Conservation (phyloP, 805 yeast genomes). For the Candida cerambycidarum region DNA sequence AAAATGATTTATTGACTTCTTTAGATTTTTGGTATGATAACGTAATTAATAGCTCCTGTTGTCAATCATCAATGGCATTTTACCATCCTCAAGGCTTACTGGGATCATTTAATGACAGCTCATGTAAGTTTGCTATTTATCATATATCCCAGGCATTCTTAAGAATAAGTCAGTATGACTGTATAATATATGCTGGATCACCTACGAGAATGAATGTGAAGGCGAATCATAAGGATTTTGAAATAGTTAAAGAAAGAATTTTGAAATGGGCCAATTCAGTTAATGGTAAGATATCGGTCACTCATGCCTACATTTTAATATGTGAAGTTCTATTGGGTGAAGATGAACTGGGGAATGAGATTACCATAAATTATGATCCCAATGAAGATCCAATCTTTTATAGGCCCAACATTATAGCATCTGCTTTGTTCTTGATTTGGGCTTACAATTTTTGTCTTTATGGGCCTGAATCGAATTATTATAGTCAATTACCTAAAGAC, state of each 20-base stretch:
- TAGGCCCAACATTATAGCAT: constrained; percentile 41
- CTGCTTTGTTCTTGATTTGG: constrained; percentile 48
- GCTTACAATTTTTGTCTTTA: constrained; percentile 45
- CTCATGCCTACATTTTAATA: constrained; percentile 60
- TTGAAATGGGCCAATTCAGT: constrained; percentile 49
- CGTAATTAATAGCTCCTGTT: constrained; percentile 16
- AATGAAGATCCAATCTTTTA: constrained; percentile 44
- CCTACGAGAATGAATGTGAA: constrained; percentile 44
- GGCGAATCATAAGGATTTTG: constrained; percentile 34
- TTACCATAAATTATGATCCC: constrained; percentile 40
- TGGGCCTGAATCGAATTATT: constrained; percentile 42
- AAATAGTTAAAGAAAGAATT: constrained; percentile 49
- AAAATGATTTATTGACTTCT: constrained; percentile 19
- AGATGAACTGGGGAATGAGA: constrained; percentile 8
- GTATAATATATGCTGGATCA: constrained; percentile 26
- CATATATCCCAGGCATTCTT: constrained; percentile 24
- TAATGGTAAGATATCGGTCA: constrained; percentile 51
- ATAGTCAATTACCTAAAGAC: constrained; percentile 4
- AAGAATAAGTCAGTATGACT: constrained; percentile 24
- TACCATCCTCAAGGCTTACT: constrained; percentile 10
- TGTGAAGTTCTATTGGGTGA: constrained; percentile 36
- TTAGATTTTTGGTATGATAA: constrained; percentile 22
- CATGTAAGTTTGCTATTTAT: constrained; percentile 19
- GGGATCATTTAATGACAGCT: constrained; percentile 15
- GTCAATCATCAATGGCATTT: constrained; percentile 17